These are phyloP conservation scores for Podila epicladia DNA, from an alignment of 192 early-diverging fungal species.

Conservation along the genomic window DNA sequence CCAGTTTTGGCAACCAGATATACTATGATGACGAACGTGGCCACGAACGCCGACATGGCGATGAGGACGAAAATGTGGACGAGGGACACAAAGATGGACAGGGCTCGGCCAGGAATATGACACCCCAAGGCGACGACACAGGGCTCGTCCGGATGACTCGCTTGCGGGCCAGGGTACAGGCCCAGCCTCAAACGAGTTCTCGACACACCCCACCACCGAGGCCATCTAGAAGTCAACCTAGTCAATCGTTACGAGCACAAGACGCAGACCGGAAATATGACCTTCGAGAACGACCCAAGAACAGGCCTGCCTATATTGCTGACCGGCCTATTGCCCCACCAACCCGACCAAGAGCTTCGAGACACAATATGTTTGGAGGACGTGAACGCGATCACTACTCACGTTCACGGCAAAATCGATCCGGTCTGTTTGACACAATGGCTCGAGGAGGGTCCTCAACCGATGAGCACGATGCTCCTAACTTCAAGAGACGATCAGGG, in stretches of 20 bases:
- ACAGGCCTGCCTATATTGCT: conserved; percentile 37
- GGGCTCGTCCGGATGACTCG: conserved; percentile 27
- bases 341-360: conserved; percentile 25
- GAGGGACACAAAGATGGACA: conserved; percentile 10
- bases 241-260: conserved; percentile 2
- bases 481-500: conserved; percentile 27
- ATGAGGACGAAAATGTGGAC: conserved; percentile 11
- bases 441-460: conserved; percentile 33
- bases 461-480: conserved; percentile 23
- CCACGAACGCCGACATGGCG: not conserved
- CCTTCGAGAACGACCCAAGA: conserved; percentile 41
- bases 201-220: conserved; percentile 13
- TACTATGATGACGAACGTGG: conserved; percentile 27
- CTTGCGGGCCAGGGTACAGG: conserved; percentile 20
- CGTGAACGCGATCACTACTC: conserved; percentile 23
- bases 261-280: conserved; percentile 42
- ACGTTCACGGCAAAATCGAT: conserved; percentile 15
- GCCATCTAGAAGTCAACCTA: conserved; percentile 7
- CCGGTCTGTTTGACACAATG: conserved; percentile 26
- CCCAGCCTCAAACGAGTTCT: conserved; percentile 17
- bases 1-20: conserved; percentile 8
- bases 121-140: conserved; percentile 14
- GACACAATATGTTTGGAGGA: conserved; percentile 18
- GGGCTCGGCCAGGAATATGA: not conserved
- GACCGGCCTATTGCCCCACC: conserved; percentile 36